These are phyloP conservation scores for Mortierella sp. DNA, from an alignment of 371 early-diverging fungal genomes.

Conservation along the genomic window DNA sequence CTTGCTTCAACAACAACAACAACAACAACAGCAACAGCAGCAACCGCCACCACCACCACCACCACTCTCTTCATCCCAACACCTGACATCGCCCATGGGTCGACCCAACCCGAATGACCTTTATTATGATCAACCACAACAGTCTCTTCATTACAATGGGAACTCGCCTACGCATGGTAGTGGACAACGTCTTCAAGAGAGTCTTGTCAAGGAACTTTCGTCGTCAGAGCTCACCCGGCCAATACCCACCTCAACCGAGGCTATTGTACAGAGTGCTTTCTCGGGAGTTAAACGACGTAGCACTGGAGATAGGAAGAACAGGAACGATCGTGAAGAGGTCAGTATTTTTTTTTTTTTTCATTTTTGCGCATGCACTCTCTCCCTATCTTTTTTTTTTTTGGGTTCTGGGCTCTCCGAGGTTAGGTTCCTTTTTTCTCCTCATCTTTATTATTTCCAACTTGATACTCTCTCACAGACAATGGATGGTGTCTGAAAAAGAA, in stretches of 20 bases:
- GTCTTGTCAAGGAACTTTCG: neutral
- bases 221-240: neutral
- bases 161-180: neutral
- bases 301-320: slow-evolving; percentile 30
- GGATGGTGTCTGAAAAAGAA: too few relatives aligned
- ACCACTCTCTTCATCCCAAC: neutral
- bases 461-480: too few relatives aligned
- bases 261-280: neutral
- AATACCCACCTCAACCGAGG: too few relatives aligned
- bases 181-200: neutral
- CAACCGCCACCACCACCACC: neutral
- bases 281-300: slow-evolving; percentile 21
- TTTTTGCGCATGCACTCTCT: slow-evolving; percentile 9
- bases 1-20: neutral
- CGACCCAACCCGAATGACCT: neutral
- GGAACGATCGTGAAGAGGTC: slow-evolving; percentile 52
- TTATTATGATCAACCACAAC: neutral
- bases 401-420: slow-evolving; percentile 10
- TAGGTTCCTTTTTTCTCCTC: neutral
- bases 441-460: too few relatives aligned
- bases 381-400: slow-evolving; percentile 3
- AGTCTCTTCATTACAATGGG: neutral
- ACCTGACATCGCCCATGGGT: neutral
- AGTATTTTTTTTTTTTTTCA: slow-evolving; percentile 4
- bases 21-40: slow-evolving; percentile 1